Evolutionary conservation across 768 basidiomycete genomes (phyloP).

Genomic region (Nidula microcarpa): DNA sequence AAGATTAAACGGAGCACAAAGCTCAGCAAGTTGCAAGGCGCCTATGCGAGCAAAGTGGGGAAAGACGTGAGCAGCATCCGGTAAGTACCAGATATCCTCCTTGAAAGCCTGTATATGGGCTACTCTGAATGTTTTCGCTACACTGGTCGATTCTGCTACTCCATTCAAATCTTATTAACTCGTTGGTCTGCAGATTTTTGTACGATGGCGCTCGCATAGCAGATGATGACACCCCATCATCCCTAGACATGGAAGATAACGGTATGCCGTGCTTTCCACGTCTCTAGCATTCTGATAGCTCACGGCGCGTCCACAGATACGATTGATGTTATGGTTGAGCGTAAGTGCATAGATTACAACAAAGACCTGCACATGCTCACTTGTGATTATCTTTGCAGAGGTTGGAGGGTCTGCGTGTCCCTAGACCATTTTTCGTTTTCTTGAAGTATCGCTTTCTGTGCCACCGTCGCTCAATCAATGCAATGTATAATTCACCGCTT

Average conservation of each 20-base stretch:
- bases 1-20: slow-evolving; percentile 95
- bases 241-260: slow-evolving; percentile 87
- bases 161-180: neutral
- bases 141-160: neutral
- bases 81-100: slow-evolving; percentile 39
- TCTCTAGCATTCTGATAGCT: slow-evolving; percentile 2
- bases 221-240: slow-evolving; percentile 83
- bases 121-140: neutral
- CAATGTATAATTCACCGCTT: slow-evolving; percentile 2
- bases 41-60: slow-evolving; percentile 90
- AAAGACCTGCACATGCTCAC: too few relatives aligned
- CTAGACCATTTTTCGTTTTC: slow-evolving; percentile 5
- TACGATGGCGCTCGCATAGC: slow-evolving; percentile 86
- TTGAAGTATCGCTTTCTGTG: slow-evolving; percentile 2
- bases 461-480: neutral
- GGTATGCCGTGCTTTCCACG: slow-evolving; percentile 40
- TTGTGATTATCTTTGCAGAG: slow-evolving; percentile 22
- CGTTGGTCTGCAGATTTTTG: slow-evolving; percentile 61
- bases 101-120: neutral
- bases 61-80: slow-evolving; percentile 86
- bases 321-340: slow-evolving; percentile 97
- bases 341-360: slow-evolving; percentile 40
- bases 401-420: slow-evolving; percentile 33
- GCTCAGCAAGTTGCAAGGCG: slow-evolving; percentile 88
- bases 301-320: slow-evolving; percentile 50